phyloP scores from a whole-genome alignment of 148 eudicot species.

The Nepenthes mirabilis region DNA sequence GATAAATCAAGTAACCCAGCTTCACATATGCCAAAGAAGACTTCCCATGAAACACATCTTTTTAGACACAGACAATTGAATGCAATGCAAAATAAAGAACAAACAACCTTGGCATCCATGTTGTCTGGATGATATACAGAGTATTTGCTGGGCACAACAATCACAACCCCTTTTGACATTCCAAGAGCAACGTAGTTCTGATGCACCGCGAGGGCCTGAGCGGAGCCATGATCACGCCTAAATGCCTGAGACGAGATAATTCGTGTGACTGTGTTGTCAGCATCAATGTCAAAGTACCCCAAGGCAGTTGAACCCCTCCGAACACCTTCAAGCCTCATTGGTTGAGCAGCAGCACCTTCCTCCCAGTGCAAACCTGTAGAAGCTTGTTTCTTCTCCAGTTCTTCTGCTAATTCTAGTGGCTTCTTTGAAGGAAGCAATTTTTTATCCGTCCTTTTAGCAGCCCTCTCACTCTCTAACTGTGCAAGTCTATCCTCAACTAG shows the following conservation, averaged over 20 bases:
- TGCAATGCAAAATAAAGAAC: conserved; percentile 3
- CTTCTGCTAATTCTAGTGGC: conserved; percentile 73
- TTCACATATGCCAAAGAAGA: too few relatives aligned
- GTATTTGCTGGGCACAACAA: conserved; percentile 76
- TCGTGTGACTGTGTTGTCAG: conserved; percentile 49
- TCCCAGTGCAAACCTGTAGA: conserved; percentile 65
- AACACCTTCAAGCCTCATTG: conserved; percentile 93
- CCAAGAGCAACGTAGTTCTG: conserved; percentile 74
- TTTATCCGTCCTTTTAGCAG: conserved; percentile 24
- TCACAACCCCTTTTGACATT: conserved; percentile 59
- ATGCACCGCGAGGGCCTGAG: conserved; percentile 69
- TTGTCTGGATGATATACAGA: conserved; percentile 60
- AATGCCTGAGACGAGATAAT: conserved; percentile 56
- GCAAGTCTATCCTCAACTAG: conserved; percentile 26
- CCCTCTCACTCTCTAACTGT: conserved; percentile 26
- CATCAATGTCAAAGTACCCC: conserved; percentile 67
- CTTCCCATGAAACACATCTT: not conserved
- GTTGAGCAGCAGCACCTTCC: conserved; percentile 86
- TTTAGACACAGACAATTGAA: not conserved
- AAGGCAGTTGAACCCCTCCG: conserved; percentile 56
- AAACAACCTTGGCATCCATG: conserved; percentile 70
- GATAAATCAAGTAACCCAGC: too few relatives aligned
- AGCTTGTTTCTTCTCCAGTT: conserved; percentile 72
- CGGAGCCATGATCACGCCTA: conserved; percentile 67
- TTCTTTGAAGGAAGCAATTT: conserved; percentile 22